Evolutionary conservation across 345 rosid genomes (phyloP), one percentile per base, ranked within the genome.

Genomic region (Camelina hispida): DNA sequence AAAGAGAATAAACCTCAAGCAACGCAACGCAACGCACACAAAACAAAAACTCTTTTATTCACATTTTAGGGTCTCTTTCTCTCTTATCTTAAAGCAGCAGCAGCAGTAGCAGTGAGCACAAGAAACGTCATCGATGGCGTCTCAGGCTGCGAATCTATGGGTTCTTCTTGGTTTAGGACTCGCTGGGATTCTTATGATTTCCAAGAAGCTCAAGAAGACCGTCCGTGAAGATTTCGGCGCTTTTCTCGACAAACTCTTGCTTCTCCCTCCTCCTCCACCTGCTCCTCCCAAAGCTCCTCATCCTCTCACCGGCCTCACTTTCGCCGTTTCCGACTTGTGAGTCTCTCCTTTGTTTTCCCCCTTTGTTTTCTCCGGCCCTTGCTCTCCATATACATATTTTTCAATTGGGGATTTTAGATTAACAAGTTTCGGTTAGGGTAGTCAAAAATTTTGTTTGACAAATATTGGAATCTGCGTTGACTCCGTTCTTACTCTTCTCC

Each of bases 221-320:
- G 56, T 86, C 67, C 87, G 84, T 68, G 87, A 86, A 64, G 99
- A 95, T 83, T 95, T 90, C 63, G 99, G 99, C 32, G 99, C 99
- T 30, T 92, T 95, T 57, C 66, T 95, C 63, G 84, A 82, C 71
- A 90, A 80, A 86, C 87, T 95, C 51, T 81, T 87, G 63, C 83
- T 95, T 0, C 90, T 90, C 43, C 99, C 99, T 63, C 99, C 99
- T 22, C 99, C 99, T 17, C 99, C 79, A 69, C 99, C 98, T 22
- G 87, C 97, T 67, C 99, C 99, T 73, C 99, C 97, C 61, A 95
- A 92, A 72, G 99, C 99, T 38, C 97, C 93, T 28, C 99, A 95
- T 56, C 98, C 98, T 25, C 97, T 95, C 80, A 87, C 96, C 34
- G 88, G 81, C 38, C 94, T 95, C 82, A 66, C 86, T 13, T 92